These are phyloP conservation scores for Chrysophaeum taylorii DNA, from an alignment of 352 stramenopile species.

Conservation along the genomic window DNA sequence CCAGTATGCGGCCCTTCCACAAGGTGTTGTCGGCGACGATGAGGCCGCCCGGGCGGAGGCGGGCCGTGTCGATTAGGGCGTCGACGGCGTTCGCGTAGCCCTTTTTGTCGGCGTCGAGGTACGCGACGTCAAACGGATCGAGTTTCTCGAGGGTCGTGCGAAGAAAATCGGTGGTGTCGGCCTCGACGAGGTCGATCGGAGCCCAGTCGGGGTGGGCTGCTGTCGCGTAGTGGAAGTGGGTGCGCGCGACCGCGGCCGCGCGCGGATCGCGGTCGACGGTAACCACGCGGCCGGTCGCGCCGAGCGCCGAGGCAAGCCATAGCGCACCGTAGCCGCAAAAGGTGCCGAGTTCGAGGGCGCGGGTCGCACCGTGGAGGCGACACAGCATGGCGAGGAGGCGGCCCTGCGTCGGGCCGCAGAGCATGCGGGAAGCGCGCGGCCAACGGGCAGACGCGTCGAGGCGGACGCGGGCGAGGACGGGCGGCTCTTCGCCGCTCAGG, in stretches of 20 bases:
- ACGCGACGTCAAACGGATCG: conserved; percentile 77
- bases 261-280: conserved; percentile 52
- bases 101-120: conserved; percentile 84
- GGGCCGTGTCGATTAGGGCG: conserved; percentile 46
- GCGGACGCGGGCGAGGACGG: conserved; percentile 61
- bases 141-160: not conserved
- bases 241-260: conserved; percentile 42
- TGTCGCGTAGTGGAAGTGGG: conserved; percentile 33
- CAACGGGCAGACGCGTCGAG: conserved; percentile 52
- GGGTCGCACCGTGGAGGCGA: conserved; percentile 52
- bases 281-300: conserved; percentile 26
- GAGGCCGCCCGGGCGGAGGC: conserved; percentile 60
- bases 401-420: conserved; percentile 45
- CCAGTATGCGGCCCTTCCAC: conserved; percentile 75
- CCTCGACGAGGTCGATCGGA: not conserved
- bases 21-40: conserved; percentile 83
- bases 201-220: not conserved
- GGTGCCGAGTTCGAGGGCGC: conserved; percentile 76
- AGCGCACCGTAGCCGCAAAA: conserved; percentile 84
- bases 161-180: not conserved
- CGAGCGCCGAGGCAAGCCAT: conserved; percentile 56
- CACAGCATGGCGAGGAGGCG: conserved; percentile 55
- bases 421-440: conserved; percentile 48
- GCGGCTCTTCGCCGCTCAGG: conserved; percentile 65
- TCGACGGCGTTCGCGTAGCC: conserved; percentile 73